Base-by-base conservation (phyloP, 1,284 basidiomycete genomes). In the Microbotryum lychnidis-dioicae region DNA sequence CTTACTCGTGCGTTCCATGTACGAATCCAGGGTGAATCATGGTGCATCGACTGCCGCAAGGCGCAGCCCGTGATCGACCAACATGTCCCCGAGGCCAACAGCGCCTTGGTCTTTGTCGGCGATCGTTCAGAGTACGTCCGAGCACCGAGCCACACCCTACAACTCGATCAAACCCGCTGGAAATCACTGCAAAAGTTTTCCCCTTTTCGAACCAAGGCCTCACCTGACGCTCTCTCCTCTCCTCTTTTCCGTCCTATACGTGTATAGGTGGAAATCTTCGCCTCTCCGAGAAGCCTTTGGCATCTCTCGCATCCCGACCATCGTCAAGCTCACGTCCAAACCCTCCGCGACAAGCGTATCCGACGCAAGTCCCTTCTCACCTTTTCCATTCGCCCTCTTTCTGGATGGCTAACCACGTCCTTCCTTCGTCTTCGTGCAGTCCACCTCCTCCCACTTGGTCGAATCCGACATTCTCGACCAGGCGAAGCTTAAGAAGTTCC, bases 41-140 rank as follows among this genome's bases (percentile, higher is more conserved):
- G 77, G 77, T 78, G 77, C 66, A 75, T 76, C n/a, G 77, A 77
- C 58, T 60, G 75, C 70, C 27, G 48, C 2, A 53, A 64, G 20
- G 57, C 49, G n/a, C 53, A 60, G 29, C 75, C 78, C 25, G 79
- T 73, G 42, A 84, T 91, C 31, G 87, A 91, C 63, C 70, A 75
- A 1, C 66, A 81, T 31, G 79, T 91, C 31, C 77, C 81, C 62
- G 72, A 80, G 6, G 79, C 80, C 0, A 78, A 80, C 31, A 87
- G 80, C 12, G 74, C 84, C 52, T 79, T 91, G 56, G 79, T 87
- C 57, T 89, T 87, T 73, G 86, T 89, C 58, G 89, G 89, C 8
- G 80, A 84, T 68, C 79, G 75, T 67, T 61, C 79, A 58, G 82
- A 84, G 88, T 67, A 25, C 53, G 63, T 62, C 33, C n/a, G 5